These are phyloP conservation scores for Aureobasidium namibiae DNA, from an alignment of 2,329 filamentous ascomycete species.

Conservation along the genomic window DNA sequence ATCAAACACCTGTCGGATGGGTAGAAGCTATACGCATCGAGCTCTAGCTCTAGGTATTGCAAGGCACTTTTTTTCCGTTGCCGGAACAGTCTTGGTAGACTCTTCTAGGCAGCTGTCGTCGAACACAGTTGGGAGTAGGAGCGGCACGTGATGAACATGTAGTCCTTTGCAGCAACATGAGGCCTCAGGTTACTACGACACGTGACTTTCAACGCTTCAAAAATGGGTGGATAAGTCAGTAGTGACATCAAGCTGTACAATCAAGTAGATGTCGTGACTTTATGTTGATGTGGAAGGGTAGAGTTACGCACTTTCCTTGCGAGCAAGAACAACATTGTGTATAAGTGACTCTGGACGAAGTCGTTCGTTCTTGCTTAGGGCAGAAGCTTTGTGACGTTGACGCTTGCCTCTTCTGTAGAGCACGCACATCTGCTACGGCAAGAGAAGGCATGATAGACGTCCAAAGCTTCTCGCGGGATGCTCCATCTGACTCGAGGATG, in stretches of 20 bases:
- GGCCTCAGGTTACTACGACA: neutral
- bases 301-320: neutral
- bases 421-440: neutral
- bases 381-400: neutral
- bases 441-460: neutral
- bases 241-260: no score
- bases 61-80: no score
- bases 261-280: neutral
- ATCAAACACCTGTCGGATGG: no score
- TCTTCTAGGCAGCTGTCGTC: no score
- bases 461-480: neutral
- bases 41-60: no score
- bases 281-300: neutral
- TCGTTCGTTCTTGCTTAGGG: neutral
- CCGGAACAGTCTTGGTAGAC: no score
- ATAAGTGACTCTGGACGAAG: neutral
- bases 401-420: neutral
- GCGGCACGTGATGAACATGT: no score
- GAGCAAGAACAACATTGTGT: neutral
- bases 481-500: neutral
- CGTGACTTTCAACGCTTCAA: neutral
- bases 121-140: no score
- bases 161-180: neutral
- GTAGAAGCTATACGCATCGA: no score
- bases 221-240: no score